Base-by-base conservation (phyloP, 2,329 filamentous ascomycete species). In the Thielaviopsis cerberus region DNA sequence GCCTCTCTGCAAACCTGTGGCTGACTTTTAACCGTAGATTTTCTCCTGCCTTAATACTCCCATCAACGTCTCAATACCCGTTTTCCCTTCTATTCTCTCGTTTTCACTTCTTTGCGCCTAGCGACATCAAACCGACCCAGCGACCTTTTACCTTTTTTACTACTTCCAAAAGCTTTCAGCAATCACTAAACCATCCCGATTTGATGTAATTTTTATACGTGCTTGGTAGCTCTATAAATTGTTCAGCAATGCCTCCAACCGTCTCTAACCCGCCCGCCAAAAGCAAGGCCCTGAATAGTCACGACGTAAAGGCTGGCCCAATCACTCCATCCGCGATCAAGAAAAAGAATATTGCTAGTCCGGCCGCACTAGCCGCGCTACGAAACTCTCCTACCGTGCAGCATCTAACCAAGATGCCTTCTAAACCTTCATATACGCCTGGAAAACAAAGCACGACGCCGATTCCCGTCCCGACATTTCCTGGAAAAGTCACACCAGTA, bases 381-480 rank as follows among this genome's bases (percentile, higher is more conserved):
- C n/a, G n/a, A n/a, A n/a, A n/a, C n/a, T 48, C 41, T 17, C 41
- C n/a, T 48, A 5, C n/a, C 22, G 41, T 30, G 27, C 27, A 30
- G 11, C 5, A 5, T 6, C 5, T n/a, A 2, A 11, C n/a, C 5
- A 48, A 48, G n/a, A 61, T 56, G 4, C 59, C 59, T 4, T 57
- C 59, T 2, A 53, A 56, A 22, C 30, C 27, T 13, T 54, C 59
- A 22, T 61, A 61, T 24, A 23, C 57, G 54, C 53, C 53, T 10
- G 59, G 59, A 23, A 48, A 34, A 17, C 20, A 58, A 13, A 58
- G 59, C 53, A 61, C 56, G 4, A 61, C 59, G n/a, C 59, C 59
- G 25, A 58, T 58, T n/a, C 59, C 56, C 6, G 27, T 25, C 20
- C 56, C 59, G 15, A 53, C 8, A 15, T 56, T 61, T 17, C 51